Percentiles rank a stretch among this genome's conserved stretches.
These are phyloP conservation scores for Monilinia vaccinii-corymbosi DNA, from an alignment of 2,329 filamentous ascomycete species.

Conservation along the genomic window DNA sequence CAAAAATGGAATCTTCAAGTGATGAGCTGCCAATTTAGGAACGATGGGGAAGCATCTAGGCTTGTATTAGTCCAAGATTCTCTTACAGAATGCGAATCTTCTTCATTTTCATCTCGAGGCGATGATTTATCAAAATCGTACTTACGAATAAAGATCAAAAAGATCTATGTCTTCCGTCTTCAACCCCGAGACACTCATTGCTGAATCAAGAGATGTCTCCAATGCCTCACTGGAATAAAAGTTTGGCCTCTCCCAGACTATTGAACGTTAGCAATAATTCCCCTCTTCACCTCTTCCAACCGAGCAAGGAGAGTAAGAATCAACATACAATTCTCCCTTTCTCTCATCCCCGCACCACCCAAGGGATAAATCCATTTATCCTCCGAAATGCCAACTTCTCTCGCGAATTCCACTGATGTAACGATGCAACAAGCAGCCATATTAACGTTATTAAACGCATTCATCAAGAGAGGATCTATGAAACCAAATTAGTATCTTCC, in stretches of 20 bases:
- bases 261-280: constrained; percentile 8
- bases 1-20: constrained; percentile 44
- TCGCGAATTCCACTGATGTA: constrained; percentile 47
- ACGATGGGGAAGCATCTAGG: constrained; percentile 60
- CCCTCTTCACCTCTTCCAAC: neutral
- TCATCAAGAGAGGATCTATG: constrained; percentile 58
- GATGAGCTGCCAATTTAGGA: constrained; percentile 53
- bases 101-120: no score
- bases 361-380: constrained; percentile 55
- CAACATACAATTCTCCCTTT: constrained; percentile 43
- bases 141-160: constrained; percentile 54
- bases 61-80: neutral
- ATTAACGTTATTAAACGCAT: constrained; percentile 62
- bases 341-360: constrained; percentile 53
- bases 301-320: no score
- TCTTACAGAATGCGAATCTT: neutral
- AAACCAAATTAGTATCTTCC: no score
- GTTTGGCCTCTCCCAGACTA: constrained; percentile 54
- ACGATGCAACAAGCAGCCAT: constrained; percentile 51
- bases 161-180: constrained; percentile 45
- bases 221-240: constrained; percentile 51
- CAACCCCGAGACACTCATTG: constrained; percentile 39
- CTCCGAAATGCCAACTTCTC: constrained; percentile 43
- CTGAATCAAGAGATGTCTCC: constrained; percentile 45
- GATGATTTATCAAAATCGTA: neutral